Evolutionary conservation across 192 early-diverging fungal species (phyloP).

Genomic region (Linnemannia elongata): DNA sequence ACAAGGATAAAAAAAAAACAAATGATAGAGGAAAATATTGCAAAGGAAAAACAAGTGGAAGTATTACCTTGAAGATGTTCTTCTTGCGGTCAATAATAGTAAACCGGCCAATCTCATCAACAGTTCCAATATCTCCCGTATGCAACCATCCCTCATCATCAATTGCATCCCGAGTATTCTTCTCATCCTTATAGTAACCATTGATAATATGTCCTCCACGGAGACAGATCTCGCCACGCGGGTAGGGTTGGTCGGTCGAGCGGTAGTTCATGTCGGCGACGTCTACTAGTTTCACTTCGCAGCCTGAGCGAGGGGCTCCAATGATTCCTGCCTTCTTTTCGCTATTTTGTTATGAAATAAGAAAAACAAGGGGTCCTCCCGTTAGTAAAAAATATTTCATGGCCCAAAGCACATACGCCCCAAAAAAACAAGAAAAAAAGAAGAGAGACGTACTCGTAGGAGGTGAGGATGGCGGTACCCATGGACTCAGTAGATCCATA

Average conservation of each 20-base stretch:
- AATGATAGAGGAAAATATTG: neutral
- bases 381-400: neutral
- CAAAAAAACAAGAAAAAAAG: neutral
- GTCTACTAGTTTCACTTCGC: slow-evolving; percentile 85
- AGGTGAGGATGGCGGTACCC: slow-evolving; percentile 54
- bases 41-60: neutral
- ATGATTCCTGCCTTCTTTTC: slow-evolving; percentile 84
- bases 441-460: neutral
- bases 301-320: slow-evolving; percentile 69
- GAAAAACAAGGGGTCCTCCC: too few relatives aligned
- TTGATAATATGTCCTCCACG: slow-evolving; percentile 76
- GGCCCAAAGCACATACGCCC: neutral
- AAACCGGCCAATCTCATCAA: slow-evolving; percentile 73
- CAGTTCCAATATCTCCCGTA: slow-evolving; percentile 85
- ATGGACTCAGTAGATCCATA: slow-evolving; percentile 63
- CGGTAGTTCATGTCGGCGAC: slow-evolving; percentile 90
- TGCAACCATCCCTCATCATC: slow-evolving; percentile 86
- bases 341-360: slow-evolving; percentile 27
- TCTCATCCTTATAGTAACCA: slow-evolving; percentile 86
- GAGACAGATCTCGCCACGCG: slow-evolving; percentile 90
- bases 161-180: slow-evolving; percentile 82
- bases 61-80: slow-evolving; percentile 77
- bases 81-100: slow-evolving; percentile 88
- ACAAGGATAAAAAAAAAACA: neutral
- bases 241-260: slow-evolving; percentile 75